Conservation (phyloP, 2,329 filamentous ascomycete genomes). For the Catunica adiposa region DNA sequence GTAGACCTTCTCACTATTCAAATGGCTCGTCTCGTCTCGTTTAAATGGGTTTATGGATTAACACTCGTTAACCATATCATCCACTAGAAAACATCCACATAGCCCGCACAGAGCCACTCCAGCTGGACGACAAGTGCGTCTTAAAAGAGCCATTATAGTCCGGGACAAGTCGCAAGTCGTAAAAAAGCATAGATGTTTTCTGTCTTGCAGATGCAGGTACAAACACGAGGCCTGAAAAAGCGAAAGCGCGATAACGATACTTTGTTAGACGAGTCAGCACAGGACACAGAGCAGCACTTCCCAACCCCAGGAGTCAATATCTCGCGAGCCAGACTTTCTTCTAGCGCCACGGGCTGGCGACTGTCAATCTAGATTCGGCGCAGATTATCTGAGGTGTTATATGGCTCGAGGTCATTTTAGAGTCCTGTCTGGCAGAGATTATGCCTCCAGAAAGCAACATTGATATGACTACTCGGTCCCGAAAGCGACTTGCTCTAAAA, state of each 20-base stretch:
- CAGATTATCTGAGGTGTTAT: background rate
- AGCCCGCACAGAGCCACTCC: background rate
- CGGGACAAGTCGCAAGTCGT: background rate
- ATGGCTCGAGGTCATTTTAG: background rate
- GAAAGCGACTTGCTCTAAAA: no score
- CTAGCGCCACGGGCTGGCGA: background rate
- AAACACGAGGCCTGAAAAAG: background rate
- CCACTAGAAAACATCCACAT: background rate
- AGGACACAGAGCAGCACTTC: background rate
- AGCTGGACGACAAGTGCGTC: background rate
- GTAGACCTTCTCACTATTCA: no score
- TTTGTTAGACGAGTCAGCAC: background rate
- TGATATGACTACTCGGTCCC: no score
- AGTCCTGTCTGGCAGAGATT: no score
- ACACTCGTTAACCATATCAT: background rate
- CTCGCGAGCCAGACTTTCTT: background rate
- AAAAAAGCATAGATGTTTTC: background rate
- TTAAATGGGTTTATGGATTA: no score
- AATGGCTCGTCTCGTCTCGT: no score
- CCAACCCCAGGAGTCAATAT: background rate
- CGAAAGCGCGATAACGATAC: background rate
- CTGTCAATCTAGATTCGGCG: background rate
- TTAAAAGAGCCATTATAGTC: background rate
- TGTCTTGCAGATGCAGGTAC: background rate
- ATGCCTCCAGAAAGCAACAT: no score